phyloP scores from a whole-genome alignment of 2,329 filamentous ascomycete genomes.

The Stylonectria norvegica region DNA sequence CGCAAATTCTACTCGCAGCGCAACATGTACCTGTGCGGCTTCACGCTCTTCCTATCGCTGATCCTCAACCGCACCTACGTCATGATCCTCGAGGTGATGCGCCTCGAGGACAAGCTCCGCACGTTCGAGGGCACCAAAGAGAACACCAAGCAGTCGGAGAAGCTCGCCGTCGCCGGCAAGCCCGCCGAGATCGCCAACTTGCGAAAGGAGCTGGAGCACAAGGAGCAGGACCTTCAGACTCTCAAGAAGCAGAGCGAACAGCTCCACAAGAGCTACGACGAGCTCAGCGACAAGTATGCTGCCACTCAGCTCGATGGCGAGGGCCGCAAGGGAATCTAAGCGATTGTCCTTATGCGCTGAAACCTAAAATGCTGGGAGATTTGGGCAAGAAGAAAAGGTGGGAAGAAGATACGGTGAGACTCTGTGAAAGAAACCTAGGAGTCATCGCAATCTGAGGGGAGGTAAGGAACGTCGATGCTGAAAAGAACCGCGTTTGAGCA shows the following conservation, averaged over 20 bases:
- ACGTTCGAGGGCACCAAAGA: conserved; percentile 61
- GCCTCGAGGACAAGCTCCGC: conserved; percentile 90
- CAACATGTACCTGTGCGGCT: conserved; percentile 99
- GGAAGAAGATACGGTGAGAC: too few species aligned
- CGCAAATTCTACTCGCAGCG: conserved; percentile 99
- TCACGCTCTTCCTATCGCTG: conserved; percentile 96
- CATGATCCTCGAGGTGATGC: conserved; percentile 89
- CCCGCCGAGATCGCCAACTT: conserved; percentile 71
- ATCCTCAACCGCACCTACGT: conserved; percentile 99
- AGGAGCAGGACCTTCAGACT: conserved; percentile 78
- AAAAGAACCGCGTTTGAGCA: too few species aligned
- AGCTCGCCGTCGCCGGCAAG: conserved; percentile 69
- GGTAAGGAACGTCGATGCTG: too few species aligned
- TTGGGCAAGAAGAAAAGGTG: too few species aligned
- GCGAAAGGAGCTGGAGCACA: conserved; percentile 68
- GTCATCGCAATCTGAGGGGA: too few species aligned
- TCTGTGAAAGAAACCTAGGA: too few species aligned
- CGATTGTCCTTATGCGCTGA: too few species aligned
- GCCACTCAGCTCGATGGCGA: conserved; percentile 49
- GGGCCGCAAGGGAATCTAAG: conserved; percentile 57
- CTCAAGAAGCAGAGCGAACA: conserved; percentile 91
- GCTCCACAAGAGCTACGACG: conserved; percentile 79
- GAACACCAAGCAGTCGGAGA: conserved; percentile 64
- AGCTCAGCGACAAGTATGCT: conserved; percentile 78
- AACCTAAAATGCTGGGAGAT: too few species aligned